A percentile compares a stretch with the other conserved stretches of the same genome.
Conservation (phyloP, 768 basidiomycete genomes). For the Piloderma croceum region DNA sequence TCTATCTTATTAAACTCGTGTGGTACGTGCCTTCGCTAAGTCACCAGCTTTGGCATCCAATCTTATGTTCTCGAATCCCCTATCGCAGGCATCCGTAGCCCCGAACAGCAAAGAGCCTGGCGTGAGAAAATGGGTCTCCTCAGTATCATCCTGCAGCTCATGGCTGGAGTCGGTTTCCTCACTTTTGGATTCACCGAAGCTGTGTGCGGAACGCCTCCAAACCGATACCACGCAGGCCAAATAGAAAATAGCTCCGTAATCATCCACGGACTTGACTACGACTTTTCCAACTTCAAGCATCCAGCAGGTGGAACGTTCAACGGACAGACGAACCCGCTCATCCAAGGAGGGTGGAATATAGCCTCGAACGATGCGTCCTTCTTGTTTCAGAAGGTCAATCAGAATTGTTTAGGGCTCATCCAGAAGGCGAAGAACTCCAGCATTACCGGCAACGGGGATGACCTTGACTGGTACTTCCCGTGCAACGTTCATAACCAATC, state of each 20-base stretch:
- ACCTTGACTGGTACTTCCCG: conserved; percentile 94
- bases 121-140: conserved; percentile 96
- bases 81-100: conserved; percentile 77
- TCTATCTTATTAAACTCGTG: conserved; percentile 67
- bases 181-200: conserved; percentile 96
- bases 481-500: conserved; percentile 86
- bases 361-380: conserved; percentile 90
- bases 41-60: conserved; percentile 1
- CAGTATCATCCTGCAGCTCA: conserved; percentile 68
- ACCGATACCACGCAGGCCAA: conserved; percentile 74
- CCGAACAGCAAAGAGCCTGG: conserved; percentile 95
- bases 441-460: conserved; percentile 57
- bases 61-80: no score
- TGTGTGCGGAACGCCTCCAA: conserved; percentile 85
- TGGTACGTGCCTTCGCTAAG: conserved; percentile 45
- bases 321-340: conserved; percentile 79
- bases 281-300: conserved; percentile 83
- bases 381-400: conserved; percentile 88
- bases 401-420: conserved; percentile 75
- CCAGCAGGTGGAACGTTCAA: conserved; percentile 66
- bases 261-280: conserved; percentile 93
- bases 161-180: conserved; percentile 94
- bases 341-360: conserved; percentile 67
- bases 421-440: conserved; percentile 62
- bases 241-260: conserved; percentile 78